Evolutionary conservation across 2,329 filamentous ascomycete genomes (phyloP).

Genomic region (Sphaerulina musiva): DNA sequence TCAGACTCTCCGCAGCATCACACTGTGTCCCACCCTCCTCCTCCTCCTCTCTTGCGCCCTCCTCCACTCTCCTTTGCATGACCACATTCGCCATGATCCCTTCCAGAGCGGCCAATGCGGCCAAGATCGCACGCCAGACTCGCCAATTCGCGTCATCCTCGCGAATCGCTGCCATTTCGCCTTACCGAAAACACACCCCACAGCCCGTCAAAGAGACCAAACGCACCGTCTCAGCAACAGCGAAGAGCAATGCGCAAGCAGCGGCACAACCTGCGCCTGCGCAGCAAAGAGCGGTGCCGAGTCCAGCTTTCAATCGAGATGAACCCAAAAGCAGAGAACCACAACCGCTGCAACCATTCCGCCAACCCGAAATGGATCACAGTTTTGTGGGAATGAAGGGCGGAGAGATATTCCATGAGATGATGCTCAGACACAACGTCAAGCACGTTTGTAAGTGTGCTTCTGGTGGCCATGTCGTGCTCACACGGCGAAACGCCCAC

Average conservation of each 20-base stretch:
- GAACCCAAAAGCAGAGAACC: conserved; percentile 37
- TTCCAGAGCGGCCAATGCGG: conserved; percentile 32
- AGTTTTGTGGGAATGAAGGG: conserved; percentile 87
- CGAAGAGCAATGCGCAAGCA: conserved; percentile 41
- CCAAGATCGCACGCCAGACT: conserved; percentile 35
- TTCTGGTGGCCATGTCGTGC: conserved; percentile 10
- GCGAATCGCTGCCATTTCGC: conserved; percentile 39
- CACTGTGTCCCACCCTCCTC: not conserved
- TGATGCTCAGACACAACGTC: conserved; percentile 90
- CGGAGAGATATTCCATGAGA: conserved; percentile 96
- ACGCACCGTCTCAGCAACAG: conserved; percentile 37
- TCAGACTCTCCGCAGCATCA: not conserved
- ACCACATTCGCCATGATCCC: conserved; percentile 30
- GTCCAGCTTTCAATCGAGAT: conserved; percentile 46
- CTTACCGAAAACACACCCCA: conserved; percentile 32
- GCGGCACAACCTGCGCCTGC: conserved; percentile 31
- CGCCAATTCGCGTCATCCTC: conserved; percentile 42
- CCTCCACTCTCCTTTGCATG: conserved; percentile 8
- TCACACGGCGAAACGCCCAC: not conserved
- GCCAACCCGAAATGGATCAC: conserved; percentile 47
- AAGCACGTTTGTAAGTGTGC: conserved; percentile 80
- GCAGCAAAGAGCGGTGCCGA: conserved; percentile 37
- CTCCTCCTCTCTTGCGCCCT: not conserved
- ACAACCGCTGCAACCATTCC: conserved; percentile 43
- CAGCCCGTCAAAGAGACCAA: conserved; percentile 14